A percentile compares a stretch with the other conserved stretches of the same genome.
phyloP scores from a whole-genome alignment of 495 filamentous ascomycete genomes.

The Penicillium bovifimosum region DNA sequence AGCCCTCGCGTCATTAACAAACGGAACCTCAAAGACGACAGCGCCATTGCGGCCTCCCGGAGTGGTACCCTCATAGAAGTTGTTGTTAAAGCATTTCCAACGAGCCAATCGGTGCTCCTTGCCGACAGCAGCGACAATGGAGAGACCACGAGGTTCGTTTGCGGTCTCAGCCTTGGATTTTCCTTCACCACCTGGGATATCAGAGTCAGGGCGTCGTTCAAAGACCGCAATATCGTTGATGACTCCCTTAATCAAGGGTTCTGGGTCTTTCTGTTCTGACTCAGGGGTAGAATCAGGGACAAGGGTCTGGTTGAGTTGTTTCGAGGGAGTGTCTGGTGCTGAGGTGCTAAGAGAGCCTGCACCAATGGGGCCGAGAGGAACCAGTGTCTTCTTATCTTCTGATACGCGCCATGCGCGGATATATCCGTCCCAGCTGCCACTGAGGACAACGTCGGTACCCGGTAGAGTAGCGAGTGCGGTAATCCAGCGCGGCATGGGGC shows the following conservation, averaged over 20 bases:
- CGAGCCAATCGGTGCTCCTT: constrained; percentile 79
- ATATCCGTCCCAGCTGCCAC: constrained; percentile 89
- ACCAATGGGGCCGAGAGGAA: constrained; percentile 63
- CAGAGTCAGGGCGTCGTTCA: constrained; percentile 49
- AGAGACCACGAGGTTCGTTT: constrained; percentile 56
- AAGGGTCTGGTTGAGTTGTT: constrained; percentile 34
- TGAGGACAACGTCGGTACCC: constrained; percentile 80
- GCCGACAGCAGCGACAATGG: constrained; percentile 74
- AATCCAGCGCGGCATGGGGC: constrained; percentile 68
- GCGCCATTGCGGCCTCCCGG: constrained; percentile 68
- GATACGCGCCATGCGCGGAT: constrained; percentile 81
- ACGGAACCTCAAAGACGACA: constrained; percentile 73
- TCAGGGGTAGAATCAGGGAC: constrained; percentile 21
- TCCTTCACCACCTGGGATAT: constrained; percentile 22
- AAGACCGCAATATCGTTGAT: constrained; percentile 82
- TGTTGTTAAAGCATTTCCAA: constrained; percentile 55
- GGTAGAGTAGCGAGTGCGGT: constrained; percentile 82
- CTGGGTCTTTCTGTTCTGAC: constrained; percentile 10
- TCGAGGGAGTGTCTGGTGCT: constrained; percentile 32
- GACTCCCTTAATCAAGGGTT: constrained; percentile 59
- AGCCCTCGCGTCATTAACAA: constrained; percentile 21
- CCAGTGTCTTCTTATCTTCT: constrained; percentile 74
- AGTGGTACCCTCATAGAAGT: constrained; percentile 38
- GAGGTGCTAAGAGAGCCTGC: constrained; percentile 11
- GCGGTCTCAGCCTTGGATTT: constrained; percentile 53